Percentiles rank a stretch among this genome's conserved stretches.
phyloP scores from a whole-genome alignment of 2,329 filamentous ascomycete genomes.

The Ophiocordyceps polyrhachis-furcata region DNA sequence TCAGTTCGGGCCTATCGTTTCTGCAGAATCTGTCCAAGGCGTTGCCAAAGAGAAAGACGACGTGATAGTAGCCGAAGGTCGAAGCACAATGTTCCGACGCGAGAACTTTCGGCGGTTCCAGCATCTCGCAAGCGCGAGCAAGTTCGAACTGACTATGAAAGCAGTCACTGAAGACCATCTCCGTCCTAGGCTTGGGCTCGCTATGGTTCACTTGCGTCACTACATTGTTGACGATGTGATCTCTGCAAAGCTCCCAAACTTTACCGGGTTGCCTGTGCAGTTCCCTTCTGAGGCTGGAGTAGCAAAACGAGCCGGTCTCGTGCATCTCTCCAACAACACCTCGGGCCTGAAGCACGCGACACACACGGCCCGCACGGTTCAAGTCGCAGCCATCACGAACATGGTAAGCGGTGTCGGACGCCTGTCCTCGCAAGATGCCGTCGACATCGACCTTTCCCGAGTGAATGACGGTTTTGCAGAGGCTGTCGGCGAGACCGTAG shows the following conservation, averaged over 20 bases:
- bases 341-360: not conserved
- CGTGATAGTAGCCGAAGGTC: not conserved
- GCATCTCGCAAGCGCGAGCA: not conserved
- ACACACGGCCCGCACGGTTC: not conserved
- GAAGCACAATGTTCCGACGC: not conserved
- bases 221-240: not conserved
- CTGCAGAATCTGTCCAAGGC: not conserved
- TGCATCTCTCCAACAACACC: not conserved
- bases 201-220: not conserved
- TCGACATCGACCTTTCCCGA: not conserved
- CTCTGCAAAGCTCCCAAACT: not conserved
- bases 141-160: not conserved
- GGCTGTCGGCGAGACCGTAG: not conserved
- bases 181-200: not conserved
- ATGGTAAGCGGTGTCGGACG: not conserved
- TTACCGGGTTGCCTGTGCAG: not conserved
- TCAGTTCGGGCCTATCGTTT: not conserved
- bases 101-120: not conserved
- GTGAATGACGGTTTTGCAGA: not conserved
- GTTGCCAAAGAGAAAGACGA: not conserved
- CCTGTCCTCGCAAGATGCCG: not conserved
- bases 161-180: not conserved
- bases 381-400: not conserved
- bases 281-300: not conserved
- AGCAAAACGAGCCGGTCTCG: not conserved